Conservation (phyloP, 225 moss, liverwort and hornwort genomes). For the Antitrichia curtipendula region DNA sequence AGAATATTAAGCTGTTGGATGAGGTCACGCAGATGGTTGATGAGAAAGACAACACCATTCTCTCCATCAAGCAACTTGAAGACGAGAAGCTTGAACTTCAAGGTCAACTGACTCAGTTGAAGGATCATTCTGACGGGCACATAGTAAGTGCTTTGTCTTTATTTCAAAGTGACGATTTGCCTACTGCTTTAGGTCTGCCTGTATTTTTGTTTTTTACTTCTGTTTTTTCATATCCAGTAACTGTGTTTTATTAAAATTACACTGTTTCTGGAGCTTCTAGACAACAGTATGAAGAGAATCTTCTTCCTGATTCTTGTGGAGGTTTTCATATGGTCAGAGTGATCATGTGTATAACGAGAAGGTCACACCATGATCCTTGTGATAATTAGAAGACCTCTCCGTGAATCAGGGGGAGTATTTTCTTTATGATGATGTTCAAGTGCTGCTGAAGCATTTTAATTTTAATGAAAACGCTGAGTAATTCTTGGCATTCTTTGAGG, state of each 20-base stretch:
- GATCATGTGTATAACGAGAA: not conserved
- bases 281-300: not conserved
- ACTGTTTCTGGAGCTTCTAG: not conserved
- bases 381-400: not conserved
- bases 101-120: slow-evolving; percentile 4
- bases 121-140: not conserved
- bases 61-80: slow-evolving; percentile 16
- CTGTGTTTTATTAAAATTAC: not conserved
- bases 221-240: not conserved
- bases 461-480: not conserved
- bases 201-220: not conserved
- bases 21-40: slow-evolving; percentile 45
- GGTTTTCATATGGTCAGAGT: not conserved
- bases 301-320: not conserved
- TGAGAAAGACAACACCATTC: slow-evolving; percentile 11
- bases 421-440: not conserved
- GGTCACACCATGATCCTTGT: not conserved
- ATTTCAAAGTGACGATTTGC: not conserved
- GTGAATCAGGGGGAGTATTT: not conserved
- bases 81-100: slow-evolving; percentile 21
- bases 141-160: slow-evolving; percentile 2
- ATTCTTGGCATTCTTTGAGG: not conserved
- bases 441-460: not conserved
- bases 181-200: not conserved
- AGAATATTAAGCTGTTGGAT: slow-evolving; percentile 23